Evolutionary conservation across 2,329 filamentous ascomycete species (phyloP), one percentile per base, ranked within the genome.

Genomic region (Aspergillus floridensis): DNA sequence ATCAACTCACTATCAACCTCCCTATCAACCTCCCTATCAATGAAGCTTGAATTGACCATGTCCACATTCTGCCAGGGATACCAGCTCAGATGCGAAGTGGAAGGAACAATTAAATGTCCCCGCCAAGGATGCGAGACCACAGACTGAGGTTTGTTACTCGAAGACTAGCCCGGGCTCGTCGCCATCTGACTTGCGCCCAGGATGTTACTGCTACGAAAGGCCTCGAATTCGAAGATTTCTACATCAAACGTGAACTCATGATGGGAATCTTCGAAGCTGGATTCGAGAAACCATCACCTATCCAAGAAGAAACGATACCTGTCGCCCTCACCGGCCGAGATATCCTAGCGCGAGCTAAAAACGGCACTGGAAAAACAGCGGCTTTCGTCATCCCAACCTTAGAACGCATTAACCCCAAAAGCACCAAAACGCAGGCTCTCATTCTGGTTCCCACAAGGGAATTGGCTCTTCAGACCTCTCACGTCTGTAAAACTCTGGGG

Each of bases 241-340:
- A 90, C 66, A 88, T 99, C 69, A 96, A 96, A 82, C 86, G 95
- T 74, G 91, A 96, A 74, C 82, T 99, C 62, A 86, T 99, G 80
- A 99, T 98, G 93, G 95, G 95, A 63, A 98, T 99, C 67, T 99
- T 98, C 77, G 95, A 99, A 81, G 95, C 95, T 68, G 95, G 95
- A 64, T 99, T 97, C 77, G 95, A 99, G 77, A 97, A 96, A 80
- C 95, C 95, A 16, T 99, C 95, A 59, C 95, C 95, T 11, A 99
- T 99, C 70, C 95, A 99, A 86, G 95, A 99, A 88, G 95, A 98
- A 81, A 92, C 95, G 57, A 97, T 99, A 72, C 95, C 95, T 51
- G 93, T 99, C 66, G 95, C 95, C 53, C 84, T 99, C 59, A 96
- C 93, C 51, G 95, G 95, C 58, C 87, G 93, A 79, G 95, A 99